Conservation (phyloP, 1,284 basidiomycete genomes). For the Uromyces viciae-fabae region DNA sequence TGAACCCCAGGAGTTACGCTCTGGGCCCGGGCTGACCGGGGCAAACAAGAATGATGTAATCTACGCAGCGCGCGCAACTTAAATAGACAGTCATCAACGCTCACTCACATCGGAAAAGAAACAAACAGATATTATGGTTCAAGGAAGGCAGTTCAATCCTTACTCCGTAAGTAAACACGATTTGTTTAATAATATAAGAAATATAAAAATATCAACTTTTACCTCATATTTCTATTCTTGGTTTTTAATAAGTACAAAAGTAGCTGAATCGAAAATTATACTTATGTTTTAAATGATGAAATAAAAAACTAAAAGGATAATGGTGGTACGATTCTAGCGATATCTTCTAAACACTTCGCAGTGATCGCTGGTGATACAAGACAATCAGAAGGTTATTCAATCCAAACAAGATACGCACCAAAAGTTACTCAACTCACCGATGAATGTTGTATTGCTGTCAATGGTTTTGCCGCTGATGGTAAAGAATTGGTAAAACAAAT, state of each 20-base stretch:
- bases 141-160: slow-evolving; percentile 53
- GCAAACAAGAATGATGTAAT: too few species aligned
- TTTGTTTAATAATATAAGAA: too few species aligned
- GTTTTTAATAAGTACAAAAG: too few species aligned
- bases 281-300: background rate
- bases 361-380: slow-evolving; percentile 92
- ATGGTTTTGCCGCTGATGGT: slow-evolving; percentile 90
- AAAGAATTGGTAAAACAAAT: slow-evolving; percentile 94
- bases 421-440: slow-evolving; percentile 86
- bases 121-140: too few species aligned
- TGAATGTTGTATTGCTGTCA: slow-evolving; percentile 83
- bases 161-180: slow-evolving; percentile 51
- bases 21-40: too few species aligned
- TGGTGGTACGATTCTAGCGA: slow-evolving; percentile 88
- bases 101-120: too few species aligned
- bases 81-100: too few species aligned
- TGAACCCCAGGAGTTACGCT: too few species aligned
- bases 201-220: too few species aligned
- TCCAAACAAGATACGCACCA: slow-evolving; percentile 92
- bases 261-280: background rate
- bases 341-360: slow-evolving; percentile 82
- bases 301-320: slow-evolving; percentile 62
- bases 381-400: slow-evolving; percentile 87
- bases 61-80: too few species aligned
- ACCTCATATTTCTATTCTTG: too few species aligned